Base-by-base conservation (phyloP, 805 yeast genomes). In the Pichia exigua region DNA sequence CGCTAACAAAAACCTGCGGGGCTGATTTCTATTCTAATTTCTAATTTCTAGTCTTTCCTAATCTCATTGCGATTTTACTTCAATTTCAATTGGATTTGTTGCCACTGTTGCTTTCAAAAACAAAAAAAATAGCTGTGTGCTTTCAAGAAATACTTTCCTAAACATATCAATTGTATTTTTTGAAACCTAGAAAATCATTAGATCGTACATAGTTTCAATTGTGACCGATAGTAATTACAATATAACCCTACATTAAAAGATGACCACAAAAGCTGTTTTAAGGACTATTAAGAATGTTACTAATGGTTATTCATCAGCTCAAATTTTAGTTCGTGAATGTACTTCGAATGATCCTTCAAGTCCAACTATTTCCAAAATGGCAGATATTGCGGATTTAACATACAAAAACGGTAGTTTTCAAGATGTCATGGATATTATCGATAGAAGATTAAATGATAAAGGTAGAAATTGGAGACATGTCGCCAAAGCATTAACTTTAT, bases 391-490 rank as follows among this genome's bases (percentile, higher is more conserved):
- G 2, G 76, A 80, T 48, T 75, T 79, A 59, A 87, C 96, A 1
- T 84, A 78, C 64, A 85, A 82, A 58, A 70, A 62, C 56, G 81
- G 84, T 8, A 95, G 88, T 60, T 82, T 90, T 61, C 75, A 89
- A 62, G 95, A 90, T 64, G 81, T 90, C 45, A 87, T 92, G 95
- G 97, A 92, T 63, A 89, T 92, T 84, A 70, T 92, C 44, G 97
- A 92, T 70, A 81, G 89, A 58, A 78, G 99, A 57, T 72, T 92
- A 57, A 92, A 92, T 64, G 98, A 92, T 65, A 91, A 91, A 73
- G 98, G 98, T 55, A 91, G 90, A 67, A 87, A 92, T 70, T 92
- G 97, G 97, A 79, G 96, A 58, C 99, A 92, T 66, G 91, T 92
- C 47, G 91, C 95, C 56, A 94, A 92, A 68, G 83, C 96, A 1